phyloP scores from a whole-genome alignment of 192 early-diverging fungal species.

The Podila epigama region DNA sequence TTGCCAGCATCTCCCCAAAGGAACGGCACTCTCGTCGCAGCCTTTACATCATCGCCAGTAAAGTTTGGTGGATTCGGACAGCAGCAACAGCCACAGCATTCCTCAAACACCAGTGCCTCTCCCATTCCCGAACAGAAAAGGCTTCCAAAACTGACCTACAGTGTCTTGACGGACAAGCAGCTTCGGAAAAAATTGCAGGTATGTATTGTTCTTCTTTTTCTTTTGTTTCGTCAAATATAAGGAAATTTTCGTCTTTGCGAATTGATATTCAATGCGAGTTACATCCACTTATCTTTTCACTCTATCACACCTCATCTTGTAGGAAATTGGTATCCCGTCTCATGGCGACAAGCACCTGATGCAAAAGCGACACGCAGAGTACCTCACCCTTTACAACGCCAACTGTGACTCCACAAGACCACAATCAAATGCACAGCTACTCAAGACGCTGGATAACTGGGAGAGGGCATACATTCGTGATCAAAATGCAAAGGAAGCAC shows the following conservation, averaged over 20 bases:
- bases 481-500: conserved; percentile 9
- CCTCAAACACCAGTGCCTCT: neutral
- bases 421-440: conserved; percentile 28
- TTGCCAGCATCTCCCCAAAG: neutral
- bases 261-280: too few species aligned
- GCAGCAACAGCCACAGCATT: neutral
- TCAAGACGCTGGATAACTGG: conserved; percentile 27
- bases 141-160: conserved; percentile 54
- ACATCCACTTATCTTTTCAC: too few species aligned
- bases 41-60: neutral
- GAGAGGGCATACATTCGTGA: conserved; percentile 27
- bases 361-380: conserved; percentile 54
- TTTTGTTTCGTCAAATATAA: too few species aligned
- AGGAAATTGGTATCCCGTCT: conserved; percentile 51
- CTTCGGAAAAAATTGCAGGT: conserved; percentile 50
- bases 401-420: conserved; percentile 52
- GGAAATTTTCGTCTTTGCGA: too few species aligned
- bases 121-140: conserved; percentile 24
- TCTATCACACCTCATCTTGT: too few species aligned
- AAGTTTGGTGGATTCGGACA: neutral
- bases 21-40: neutral
- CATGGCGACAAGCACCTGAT: conserved; percentile 50
- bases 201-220: too few species aligned
- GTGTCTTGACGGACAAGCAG: conserved; percentile 49
- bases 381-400: conserved; percentile 52